Conservation (phyloP, 1,284 basidiomycete species). For the Malassezia furfur region DNA sequence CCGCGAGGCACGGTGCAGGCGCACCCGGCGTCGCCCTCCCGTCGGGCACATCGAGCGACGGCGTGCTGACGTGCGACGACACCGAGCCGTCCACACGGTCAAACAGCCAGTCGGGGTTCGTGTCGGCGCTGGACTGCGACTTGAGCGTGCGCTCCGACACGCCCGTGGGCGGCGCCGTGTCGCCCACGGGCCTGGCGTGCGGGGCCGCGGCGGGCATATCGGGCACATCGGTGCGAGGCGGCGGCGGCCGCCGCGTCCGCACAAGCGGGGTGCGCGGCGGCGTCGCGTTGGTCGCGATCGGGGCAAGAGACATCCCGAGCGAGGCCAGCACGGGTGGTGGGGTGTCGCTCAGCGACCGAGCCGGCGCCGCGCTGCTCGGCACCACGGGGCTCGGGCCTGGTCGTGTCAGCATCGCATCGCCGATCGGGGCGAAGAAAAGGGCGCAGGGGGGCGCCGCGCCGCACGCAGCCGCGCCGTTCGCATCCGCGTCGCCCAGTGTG, state of each 20-base stretch:
- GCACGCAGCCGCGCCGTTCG: too few species aligned
- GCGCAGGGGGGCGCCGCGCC: too few species aligned
- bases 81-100: not conserved
- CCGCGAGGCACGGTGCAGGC: not conserved
- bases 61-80: not conserved
- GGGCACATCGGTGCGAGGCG: not conserved
- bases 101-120: constrained; percentile 3
- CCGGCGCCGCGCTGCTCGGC: not conserved
- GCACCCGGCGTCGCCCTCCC: not conserved
- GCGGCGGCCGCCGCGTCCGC: not conserved
- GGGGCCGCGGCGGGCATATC: not conserved
- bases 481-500: not conserved
- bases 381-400: not conserved
- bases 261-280: not conserved
- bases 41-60: not conserved
- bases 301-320: not conserved
- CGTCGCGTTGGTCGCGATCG: not conserved
- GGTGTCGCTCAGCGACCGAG: not conserved
- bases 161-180: not conserved
- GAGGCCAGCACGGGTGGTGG: not conserved
- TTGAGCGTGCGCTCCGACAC: constrained; percentile 2
- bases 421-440: too few species aligned
- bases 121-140: constrained; percentile 3
- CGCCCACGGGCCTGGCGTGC: not conserved
- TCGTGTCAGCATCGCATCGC: constrained; percentile 1